Percentiles rank a stretch among this genome's conserved stretches.
phyloP scores from a whole-genome alignment of 768 basidiomycete species.

The Rhodotorula diobovata region DNA sequence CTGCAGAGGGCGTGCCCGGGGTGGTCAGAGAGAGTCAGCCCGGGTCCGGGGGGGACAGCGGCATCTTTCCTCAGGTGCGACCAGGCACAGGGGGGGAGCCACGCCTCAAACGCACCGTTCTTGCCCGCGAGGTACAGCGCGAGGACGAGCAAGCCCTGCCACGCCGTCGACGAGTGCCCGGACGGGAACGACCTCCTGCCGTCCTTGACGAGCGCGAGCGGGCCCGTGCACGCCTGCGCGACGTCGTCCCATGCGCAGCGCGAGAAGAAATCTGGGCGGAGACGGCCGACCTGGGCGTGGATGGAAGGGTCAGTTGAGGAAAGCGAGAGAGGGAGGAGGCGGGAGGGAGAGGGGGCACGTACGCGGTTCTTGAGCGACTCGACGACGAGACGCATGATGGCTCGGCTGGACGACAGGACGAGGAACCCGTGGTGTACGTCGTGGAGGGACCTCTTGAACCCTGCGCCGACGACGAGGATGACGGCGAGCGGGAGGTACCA shows the following conservation, averaged over 20 bases:
- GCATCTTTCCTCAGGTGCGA: too few relatives aligned
- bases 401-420: background rate
- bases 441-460: slow-evolving; percentile 6
- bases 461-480: slow-evolving; percentile 3
- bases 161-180: slow-evolving; percentile 41
- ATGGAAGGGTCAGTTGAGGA: background rate
- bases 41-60: too few relatives aligned
- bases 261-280: slow-evolving; percentile 35
- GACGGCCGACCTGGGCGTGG: slow-evolving; percentile 10
- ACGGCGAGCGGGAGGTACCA: slow-evolving; percentile 7
- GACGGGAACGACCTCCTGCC: slow-evolving; percentile 36
- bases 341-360: background rate
- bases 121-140: slow-evolving; percentile 38
- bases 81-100: background rate
- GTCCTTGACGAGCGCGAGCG: slow-evolving; percentile 30
- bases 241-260: slow-evolving; percentile 36
- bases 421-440: slow-evolving; percentile 26
- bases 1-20: slow-evolving; percentile 2
- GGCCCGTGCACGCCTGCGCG: slow-evolving; percentile 29
- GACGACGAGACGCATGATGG: slow-evolving; percentile 20
- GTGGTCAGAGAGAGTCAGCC: background rate
- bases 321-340: slow-evolving; percentile 16
- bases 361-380: slow-evolving; percentile 38
- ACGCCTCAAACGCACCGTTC: slow-evolving; percentile 24
- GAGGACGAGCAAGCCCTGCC: slow-evolving; percentile 38